A percentile compares a stretch with the other conserved stretches of the same genome.
phyloP scores from a whole-genome alignment of 495 filamentous ascomycete species.

The Viridothelium virens region DNA sequence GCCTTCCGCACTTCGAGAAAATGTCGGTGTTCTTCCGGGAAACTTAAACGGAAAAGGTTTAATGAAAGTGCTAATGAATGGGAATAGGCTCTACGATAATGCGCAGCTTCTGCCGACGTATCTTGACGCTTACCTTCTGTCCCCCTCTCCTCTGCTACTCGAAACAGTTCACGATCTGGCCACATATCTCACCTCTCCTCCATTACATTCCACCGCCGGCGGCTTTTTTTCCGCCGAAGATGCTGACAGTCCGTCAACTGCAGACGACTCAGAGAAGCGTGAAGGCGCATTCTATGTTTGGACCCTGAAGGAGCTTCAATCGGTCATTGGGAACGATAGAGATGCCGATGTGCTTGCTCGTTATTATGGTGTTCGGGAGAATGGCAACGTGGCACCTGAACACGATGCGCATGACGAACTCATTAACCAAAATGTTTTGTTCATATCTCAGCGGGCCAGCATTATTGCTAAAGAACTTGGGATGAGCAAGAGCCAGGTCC shows the following conservation, averaged over 20 bases:
- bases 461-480: conserved; percentile 72
- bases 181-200: conserved; percentile 66
- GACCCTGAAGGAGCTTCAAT: conserved; percentile 80
- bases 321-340: conserved; percentile 60
- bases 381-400: conserved; percentile 79
- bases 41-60: background rate
- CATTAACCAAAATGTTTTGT: conserved; percentile 69
- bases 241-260: conserved; percentile 74
- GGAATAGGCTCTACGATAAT: conserved; percentile 67
- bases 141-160: conserved; percentile 61
- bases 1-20: conserved; percentile 93
- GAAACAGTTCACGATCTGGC: conserved; percentile 76
- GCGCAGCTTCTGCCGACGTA: conserved; percentile 80
- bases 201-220: conserved; percentile 57
- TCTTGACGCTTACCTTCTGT: conserved; percentile 76
- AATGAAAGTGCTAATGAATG: background rate
- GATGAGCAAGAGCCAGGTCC: conserved; percentile 63
- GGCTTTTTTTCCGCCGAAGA: conserved; percentile 89
- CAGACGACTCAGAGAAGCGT: conserved; percentile 71
- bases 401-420: conserved; percentile 91
- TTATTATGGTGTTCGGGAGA: conserved; percentile 77
- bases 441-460: conserved; percentile 51
- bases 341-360: conserved; percentile 67
- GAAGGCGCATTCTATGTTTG: conserved; percentile 96
- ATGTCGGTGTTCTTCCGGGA: conserved; percentile 45